Evolutionary conservation across 1,284 basidiomycete genomes (phyloP), one percentile per base, ranked within the genome.

Genomic region (Agroathelia rolfsii): DNA sequence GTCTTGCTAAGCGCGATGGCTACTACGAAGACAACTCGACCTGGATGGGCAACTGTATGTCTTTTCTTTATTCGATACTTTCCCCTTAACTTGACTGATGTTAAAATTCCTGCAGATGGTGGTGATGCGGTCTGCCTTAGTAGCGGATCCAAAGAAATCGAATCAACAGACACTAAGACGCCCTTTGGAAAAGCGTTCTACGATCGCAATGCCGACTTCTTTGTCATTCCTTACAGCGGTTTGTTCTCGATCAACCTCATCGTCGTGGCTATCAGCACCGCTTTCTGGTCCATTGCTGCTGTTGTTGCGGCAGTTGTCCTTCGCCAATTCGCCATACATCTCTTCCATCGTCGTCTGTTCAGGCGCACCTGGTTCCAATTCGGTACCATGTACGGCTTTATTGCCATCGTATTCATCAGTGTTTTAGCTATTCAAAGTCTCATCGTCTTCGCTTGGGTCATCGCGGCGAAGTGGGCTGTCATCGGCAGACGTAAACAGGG

Each of bases 151-250:
- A 36, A 38, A 28, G 35, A 38, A 45, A 29, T 32, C 35, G 39
- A 42, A 10, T 21, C 32, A 11, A 27, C 44, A 12, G 51, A 54
- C 36, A 64, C 62, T 2, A 58, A 47, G 18, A 65, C 62, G 3
- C 65, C 65, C 3, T 68, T 68, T 41, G 63, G 62, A n/a, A 52
- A 55, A 32, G 64, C 65, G 1, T 66, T 61, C 47, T 64, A 68
- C 51, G 49, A 54, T 39, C 51, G 58, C 34, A 37, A 64, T 37
- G 62, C 64, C 5, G 36, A 51, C 19, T 66, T 57, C 44, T 63
- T 59, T 38, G 63, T 68, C 29, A 52, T 56, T 39, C 63, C 65
- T 3, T 65, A 64, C 42, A 25, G 35, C 24, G 15, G 64, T 25
- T 44, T 68, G 22, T 46, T 65, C 32, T 5, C 44, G 18, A 53